A percentile compares a stretch with the other conserved stretches of the same genome.
Conservation (phyloP, 129 eudicot species). For the Flaveria sonorensis region DNA sequence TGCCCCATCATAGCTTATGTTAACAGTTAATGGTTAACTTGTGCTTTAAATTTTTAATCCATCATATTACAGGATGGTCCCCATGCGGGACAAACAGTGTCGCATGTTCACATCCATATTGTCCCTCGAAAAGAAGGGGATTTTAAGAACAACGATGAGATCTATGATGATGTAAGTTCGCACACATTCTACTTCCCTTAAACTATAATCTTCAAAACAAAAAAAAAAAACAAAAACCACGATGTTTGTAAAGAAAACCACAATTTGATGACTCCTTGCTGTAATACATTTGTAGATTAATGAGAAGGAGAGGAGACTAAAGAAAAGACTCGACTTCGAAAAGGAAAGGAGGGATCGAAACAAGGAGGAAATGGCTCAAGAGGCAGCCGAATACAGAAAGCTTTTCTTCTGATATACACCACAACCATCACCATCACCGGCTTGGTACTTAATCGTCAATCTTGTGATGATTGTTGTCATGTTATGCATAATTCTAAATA, state of each 20-base stretch:
- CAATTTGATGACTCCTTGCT: not conserved
- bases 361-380: conserved; percentile 87
- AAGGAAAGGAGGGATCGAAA: conserved; percentile 89
- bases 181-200: not conserved
- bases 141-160: conserved; percentile 90
- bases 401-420: conserved; percentile 39
- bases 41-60: not conserved
- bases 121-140: conserved; percentile 81
- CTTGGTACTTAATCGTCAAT: not conserved
- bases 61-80: conserved; percentile 78
- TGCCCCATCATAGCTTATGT: not conserved
- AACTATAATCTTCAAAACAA: not conserved
- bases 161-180: conserved; percentile 86
- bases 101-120: conserved; percentile 94
- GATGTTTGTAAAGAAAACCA: not conserved
- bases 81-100: conserved; percentile 90
- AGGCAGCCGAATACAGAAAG: conserved; percentile 75
- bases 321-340: conserved; percentile 80
- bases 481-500: no score
- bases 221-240: not conserved
- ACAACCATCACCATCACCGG: not conserved
- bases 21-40: no score
- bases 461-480: no score
- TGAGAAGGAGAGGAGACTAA: conserved; percentile 86
- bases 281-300: conserved; percentile 51